Conservation (phyloP, 2,329 filamentous ascomycete species). For the Colletotrichum echinochloae region DNA sequence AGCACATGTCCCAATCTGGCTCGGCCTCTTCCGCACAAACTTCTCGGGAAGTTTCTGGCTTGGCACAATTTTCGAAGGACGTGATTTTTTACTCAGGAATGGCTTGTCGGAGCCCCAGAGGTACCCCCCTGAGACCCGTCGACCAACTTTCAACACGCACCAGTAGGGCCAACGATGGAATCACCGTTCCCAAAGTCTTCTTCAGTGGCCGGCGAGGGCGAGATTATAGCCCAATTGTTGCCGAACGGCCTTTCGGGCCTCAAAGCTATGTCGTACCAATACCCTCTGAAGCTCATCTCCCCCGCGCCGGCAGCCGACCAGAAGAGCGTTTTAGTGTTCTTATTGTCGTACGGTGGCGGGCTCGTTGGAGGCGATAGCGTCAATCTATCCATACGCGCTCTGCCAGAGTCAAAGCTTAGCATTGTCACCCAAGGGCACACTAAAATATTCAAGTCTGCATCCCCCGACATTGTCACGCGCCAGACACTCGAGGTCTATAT, state of each 20-base stretch:
- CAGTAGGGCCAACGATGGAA: conserved; percentile 53
- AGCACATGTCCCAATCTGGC: background rate
- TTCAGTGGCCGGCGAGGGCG: conserved; percentile 81
- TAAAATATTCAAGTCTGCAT: conserved; percentile 89
- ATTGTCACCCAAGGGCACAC: conserved; percentile 84
- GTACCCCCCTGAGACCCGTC: background rate
- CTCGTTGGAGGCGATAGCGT: conserved; percentile 90
- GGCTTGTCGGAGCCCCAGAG: background rate
- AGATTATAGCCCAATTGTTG: conserved; percentile 78
- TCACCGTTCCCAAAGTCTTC: conserved; percentile 84
- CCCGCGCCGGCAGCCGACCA: conserved; percentile 75
- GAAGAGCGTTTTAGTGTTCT: conserved; percentile 82
- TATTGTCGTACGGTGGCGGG: conserved; percentile 94
- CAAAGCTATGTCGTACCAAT: conserved; percentile 85
- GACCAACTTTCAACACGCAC: background rate
- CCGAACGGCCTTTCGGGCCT: conserved; percentile 79
- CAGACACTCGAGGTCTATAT: conserved; percentile 68
- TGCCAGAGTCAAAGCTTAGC: conserved; percentile 73
- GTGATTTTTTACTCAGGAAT: background rate
- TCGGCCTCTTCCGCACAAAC: background rate
- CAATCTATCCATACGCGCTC: conserved; percentile 76
- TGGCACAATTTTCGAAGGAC: background rate
- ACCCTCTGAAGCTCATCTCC: conserved; percentile 93
- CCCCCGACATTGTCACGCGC: conserved; percentile 65
- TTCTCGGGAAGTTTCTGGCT: background rate